Base-by-base conservation (phyloP, 2,329 filamentous ascomycete genomes). In the Gaeumannomyces sp. region DNA sequence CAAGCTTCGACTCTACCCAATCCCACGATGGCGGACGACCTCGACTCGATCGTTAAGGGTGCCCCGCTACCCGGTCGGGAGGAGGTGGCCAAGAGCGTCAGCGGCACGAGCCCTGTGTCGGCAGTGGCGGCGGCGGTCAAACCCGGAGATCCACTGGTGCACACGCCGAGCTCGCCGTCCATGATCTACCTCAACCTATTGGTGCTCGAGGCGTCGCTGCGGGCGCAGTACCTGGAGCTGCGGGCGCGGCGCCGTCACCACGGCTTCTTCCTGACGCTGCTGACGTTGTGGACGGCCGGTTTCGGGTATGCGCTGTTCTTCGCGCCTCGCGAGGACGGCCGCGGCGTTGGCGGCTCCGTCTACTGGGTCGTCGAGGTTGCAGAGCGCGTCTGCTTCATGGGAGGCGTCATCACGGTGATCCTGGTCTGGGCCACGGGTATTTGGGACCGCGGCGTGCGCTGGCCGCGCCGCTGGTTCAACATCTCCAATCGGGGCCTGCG, bases 161-260 rank as follows among this genome's bases (percentile, higher is more conserved):
- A 89, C 67, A 87, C 94, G 22, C 93, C 93, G n/a, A 94, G 91
- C 73, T 92, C 92, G 22, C 93, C 93, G 60, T 92, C 92, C 64
- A 95, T 97, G 81, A 97, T 99, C 73, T 99, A 99, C 79, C 88
- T 99, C 72, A 99, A 99, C 77, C 89, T 99, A 29, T 85, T 99
- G 66, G 96, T 99, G 72, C 91, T 99, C 76, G 95, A 99, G 76
- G 93, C 92, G 61, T 97, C 93, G 6, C 82, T 99, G 50, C 92
- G 95, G 69, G 89, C 92, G 29, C 95, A 99, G 72, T 98, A 96
- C 77, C 87, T 99, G 65, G 91, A 93, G 68, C 84, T 98, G 59
- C 91, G 94, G 66, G 91, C 93, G 60, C 89, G 95, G 58, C 86
- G 93, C 61, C 89, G 95, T 22, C 92, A 97, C 72, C 94, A 99